A percentile compares a stretch with the other conserved stretches of the same genome.
These are phyloP conservation scores for Thamnidium elegans DNA, from an alignment of 192 early-diverging fungal genomes.

Conservation along the genomic window DNA sequence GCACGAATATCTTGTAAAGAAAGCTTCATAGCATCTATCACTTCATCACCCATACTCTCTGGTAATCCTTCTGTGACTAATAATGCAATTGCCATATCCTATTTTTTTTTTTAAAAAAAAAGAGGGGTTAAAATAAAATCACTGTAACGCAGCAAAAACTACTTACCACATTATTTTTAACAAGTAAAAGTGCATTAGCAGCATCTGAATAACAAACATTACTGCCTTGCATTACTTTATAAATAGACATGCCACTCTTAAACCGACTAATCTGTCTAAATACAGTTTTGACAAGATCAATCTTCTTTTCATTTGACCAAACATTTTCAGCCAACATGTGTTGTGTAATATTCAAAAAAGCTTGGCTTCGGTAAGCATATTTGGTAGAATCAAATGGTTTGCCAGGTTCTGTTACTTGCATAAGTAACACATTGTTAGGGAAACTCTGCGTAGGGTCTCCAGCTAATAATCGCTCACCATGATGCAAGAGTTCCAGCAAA, in stretches of 20 bases:
- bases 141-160: neutral
- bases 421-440: conserved; percentile 24
- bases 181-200: conserved; percentile 32
- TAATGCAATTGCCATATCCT: conserved; percentile 33
- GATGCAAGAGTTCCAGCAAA: conserved; percentile 23
- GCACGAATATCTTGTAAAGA: conserved; percentile 36
- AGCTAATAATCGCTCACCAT: conserved; percentile 27
- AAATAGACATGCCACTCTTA: conserved; percentile 33
- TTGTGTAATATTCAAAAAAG: conserved; percentile 46
- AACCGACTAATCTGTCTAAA: conserved; percentile 44
- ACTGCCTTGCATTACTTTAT: conserved; percentile 50
- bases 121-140: neutral
- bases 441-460: conserved; percentile 14
- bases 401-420: conserved; percentile 3
- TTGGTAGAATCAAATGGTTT: conserved; percentile 23
- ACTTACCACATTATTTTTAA: conserved; percentile 33
- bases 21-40: conserved; percentile 1
- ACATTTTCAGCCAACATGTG: conserved; percentile 41
- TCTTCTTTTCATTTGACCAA: conserved; percentile 41
- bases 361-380: conserved; percentile 20
- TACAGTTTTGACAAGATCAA: conserved; percentile 42
- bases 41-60: neutral
- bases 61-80: conserved; percentile 29
- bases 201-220: conserved; percentile 44
- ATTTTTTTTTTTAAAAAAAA: neutral